phyloP scores from a whole-genome alignment of 305 asterid genomes.

The Solanum hybrid region DNA sequence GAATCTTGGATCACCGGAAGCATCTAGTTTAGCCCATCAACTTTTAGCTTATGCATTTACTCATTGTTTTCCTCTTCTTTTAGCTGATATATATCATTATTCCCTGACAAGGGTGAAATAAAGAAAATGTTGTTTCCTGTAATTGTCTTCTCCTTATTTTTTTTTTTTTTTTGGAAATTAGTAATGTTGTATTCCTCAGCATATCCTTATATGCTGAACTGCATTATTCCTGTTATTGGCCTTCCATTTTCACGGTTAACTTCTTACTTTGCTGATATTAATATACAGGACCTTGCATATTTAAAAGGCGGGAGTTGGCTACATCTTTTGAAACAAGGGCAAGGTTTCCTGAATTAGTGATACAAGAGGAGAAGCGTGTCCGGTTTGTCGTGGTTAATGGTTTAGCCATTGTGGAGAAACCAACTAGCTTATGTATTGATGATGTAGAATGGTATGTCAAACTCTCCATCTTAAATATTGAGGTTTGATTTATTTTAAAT shows the following conservation, averaged over 20 bases:
- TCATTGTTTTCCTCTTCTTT: not conserved
- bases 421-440: slow-evolving; percentile 52
- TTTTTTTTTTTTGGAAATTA: not conserved
- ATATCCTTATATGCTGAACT: not conserved
- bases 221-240: not conserved
- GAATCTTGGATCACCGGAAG: not conserved
- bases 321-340: slow-evolving; percentile 94
- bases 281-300: slow-evolving; percentile 51
- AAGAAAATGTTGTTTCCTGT: not conserved
- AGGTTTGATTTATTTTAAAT: not conserved
- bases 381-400: slow-evolving; percentile 98
- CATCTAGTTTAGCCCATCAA: slow-evolving; percentile 1
- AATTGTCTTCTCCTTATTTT: not conserved
- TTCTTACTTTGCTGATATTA: slow-evolving; percentile 6
- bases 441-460: slow-evolving; percentile 80
- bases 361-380: slow-evolving; percentile 96
- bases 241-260: not conserved
- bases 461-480: not conserved
- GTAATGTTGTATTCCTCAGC: not conserved
- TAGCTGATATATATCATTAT: not conserved
- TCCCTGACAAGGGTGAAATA: not conserved
- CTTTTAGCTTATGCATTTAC: not conserved
- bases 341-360: slow-evolving; percentile 89
- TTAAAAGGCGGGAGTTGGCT: slow-evolving; percentile 89
- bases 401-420: slow-evolving; percentile 72